These are phyloP conservation scores for Agaricus sinodeliciosus DNA, from an alignment of 768 basidiomycete genomes.

Conservation along the genomic window DNA sequence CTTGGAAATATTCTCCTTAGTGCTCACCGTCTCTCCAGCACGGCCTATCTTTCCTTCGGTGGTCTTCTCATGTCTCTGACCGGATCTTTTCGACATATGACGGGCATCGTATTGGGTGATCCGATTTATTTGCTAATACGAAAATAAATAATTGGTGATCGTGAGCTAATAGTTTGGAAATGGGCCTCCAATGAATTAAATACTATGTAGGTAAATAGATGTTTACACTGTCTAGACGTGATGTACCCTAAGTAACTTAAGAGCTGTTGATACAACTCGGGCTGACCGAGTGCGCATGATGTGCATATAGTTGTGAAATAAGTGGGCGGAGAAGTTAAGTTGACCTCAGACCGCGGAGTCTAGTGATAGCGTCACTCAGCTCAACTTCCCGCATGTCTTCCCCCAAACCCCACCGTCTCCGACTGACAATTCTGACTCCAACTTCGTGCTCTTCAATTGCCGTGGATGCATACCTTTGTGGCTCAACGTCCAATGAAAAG, in stretches of 20 bases:
- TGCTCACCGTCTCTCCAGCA: constrained; percentile 40
- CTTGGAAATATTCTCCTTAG: neutral
- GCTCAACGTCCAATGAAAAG: neutral
- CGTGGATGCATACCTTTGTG: neutral
- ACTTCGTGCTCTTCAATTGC: constrained; percentile 17
- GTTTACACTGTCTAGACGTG: neutral
- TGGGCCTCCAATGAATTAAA: neutral
- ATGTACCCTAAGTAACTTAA: constrained; percentile 5
- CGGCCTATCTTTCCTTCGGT: constrained; percentile 94
- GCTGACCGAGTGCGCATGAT: neutral
- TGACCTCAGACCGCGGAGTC: constrained; percentile 35
- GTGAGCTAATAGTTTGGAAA: constrained; percentile 4
- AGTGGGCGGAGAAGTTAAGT: constrained; percentile 14
- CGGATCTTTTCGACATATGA: constrained; percentile 89
- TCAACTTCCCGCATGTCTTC: constrained; percentile 26
- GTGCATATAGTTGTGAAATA: neutral
- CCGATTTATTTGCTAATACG: constrained; percentile 87
- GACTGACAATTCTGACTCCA: constrained; percentile 31
- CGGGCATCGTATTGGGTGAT: constrained; percentile 87
- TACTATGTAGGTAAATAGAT: neutral
- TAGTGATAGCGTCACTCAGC: constrained; percentile 35
- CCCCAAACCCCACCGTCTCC: constrained; percentile 35
- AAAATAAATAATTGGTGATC: constrained; percentile 33
- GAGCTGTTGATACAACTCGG: constrained; percentile 7
- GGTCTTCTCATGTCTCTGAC: constrained; percentile 92